Conservation (phyloP, 305 asterid species). For the Solanum chacoense region DNA sequence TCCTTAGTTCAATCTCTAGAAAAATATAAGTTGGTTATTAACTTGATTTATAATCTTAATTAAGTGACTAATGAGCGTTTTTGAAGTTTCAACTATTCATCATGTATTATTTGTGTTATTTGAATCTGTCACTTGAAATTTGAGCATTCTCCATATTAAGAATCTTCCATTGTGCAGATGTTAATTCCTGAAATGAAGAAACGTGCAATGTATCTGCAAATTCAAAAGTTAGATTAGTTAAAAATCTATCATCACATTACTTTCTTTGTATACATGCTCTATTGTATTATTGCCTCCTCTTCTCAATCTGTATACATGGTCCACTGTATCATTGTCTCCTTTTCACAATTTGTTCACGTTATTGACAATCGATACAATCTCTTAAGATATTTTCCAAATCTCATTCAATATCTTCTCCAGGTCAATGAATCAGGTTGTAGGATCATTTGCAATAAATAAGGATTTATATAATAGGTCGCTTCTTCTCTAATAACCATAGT, state of each 20-base stretch:
- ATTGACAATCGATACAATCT: not conserved
- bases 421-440: not conserved
- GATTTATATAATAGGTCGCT: not conserved
- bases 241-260: not conserved
- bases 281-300: not conserved
- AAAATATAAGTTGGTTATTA: not conserved
- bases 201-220: not conserved
- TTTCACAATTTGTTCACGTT: not conserved
- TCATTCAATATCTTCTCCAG: not conserved
- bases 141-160: not conserved
- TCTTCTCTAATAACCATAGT: not conserved
- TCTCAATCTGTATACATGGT: not conserved
- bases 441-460: not conserved
- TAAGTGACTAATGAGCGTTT: not conserved
- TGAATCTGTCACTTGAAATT: not conserved
- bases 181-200: not conserved
- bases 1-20: not conserved
- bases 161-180: not conserved
- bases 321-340: not conserved
- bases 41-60: not conserved
- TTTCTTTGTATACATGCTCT: not conserved
- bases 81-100: not conserved
- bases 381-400: not conserved
- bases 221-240: not conserved
- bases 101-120: not conserved